Conservation (phyloP, 495 filamentous ascomycete species). For the Penicillium macrosclerotiorum region DNA sequence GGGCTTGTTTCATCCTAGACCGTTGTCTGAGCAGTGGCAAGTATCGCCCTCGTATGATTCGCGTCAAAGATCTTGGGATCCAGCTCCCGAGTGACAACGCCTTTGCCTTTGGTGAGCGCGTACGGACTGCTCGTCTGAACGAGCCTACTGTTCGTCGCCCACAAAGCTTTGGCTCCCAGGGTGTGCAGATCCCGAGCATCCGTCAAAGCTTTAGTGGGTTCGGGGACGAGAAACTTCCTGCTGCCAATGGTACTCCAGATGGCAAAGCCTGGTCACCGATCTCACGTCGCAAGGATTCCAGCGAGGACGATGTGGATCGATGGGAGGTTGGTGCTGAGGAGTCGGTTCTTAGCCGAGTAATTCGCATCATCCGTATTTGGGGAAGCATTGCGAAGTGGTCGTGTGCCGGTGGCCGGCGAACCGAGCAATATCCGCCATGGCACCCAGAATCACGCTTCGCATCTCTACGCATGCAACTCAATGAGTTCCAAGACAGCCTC, state of each 20-base stretch:
- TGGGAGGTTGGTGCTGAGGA: slow-evolving; percentile 62
- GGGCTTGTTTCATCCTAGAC: slow-evolving; percentile 82
- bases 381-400: slow-evolving; percentile 75
- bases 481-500: slow-evolving; percentile 63
- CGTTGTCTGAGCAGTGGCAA: slow-evolving; percentile 75
- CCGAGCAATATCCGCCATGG: slow-evolving; percentile 62
- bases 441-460: slow-evolving; percentile 59
- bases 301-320: slow-evolving; percentile 61
- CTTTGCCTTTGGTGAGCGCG: slow-evolving; percentile 48
- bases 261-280: slow-evolving; percentile 44
- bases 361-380: slow-evolving; percentile 77
- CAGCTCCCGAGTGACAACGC: slow-evolving; percentile 50
- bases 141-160: slow-evolving; percentile 40
- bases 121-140: slow-evolving; percentile 43
- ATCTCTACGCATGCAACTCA: slow-evolving; percentile 57
- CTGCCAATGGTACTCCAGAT: slow-evolving; percentile 31
- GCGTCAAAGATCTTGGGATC: slow-evolving; percentile 59
- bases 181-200: slow-evolving; percentile 47
- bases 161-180: slow-evolving; percentile 42
- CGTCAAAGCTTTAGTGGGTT: slow-evolving; percentile 44
- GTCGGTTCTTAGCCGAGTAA: slow-evolving; percentile 70
- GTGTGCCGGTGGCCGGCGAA: slow-evolving; percentile 66
- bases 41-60: slow-evolving; percentile 67
- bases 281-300: slow-evolving; percentile 61
- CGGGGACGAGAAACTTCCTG: slow-evolving; percentile 36